Conservation (phyloP, 176 grass and related monocot species). For the Lolium perenne region DNA sequence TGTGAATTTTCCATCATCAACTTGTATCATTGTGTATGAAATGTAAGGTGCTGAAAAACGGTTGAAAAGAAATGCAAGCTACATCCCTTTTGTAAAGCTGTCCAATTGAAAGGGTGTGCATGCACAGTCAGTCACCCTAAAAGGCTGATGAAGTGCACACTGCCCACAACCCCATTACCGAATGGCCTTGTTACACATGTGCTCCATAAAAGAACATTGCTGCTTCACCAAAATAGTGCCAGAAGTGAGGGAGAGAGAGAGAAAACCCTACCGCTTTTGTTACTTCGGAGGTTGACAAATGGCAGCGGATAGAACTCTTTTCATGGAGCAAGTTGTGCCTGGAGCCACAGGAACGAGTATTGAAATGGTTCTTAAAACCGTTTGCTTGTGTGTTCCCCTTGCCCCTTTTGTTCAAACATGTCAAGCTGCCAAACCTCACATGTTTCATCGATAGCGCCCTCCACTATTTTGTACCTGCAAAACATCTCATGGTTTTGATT, state of each 20-base stretch:
- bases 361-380: conserved; percentile 29
- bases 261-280: conserved; percentile 34
- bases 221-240: conserved; percentile 38
- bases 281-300: conserved; percentile 48
- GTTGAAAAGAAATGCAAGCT: conserved; percentile 42
- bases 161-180: conserved; percentile 32
- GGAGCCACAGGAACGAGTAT: conserved; percentile 16
- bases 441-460: conserved; percentile 58
- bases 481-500: conserved; percentile 26
- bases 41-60: conserved; percentile 40
- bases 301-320: conserved; percentile 11
- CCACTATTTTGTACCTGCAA: conserved; percentile 47
- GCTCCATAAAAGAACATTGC: not conserved
- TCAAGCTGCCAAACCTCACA: conserved; percentile 70
- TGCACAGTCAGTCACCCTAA: not conserved
- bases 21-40: conserved; percentile 36
- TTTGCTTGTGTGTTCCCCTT: conserved; percentile 38
- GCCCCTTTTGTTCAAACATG: conserved; percentile 52
- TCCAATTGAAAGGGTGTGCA: conserved; percentile 8
- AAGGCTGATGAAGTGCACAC: conserved; percentile 28
- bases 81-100: conserved; percentile 41
- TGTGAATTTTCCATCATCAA: not conserved
- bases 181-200: not conserved
- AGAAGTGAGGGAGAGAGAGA: not conserved
- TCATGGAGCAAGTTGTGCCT: not conserved